Base-by-base conservation (phyloP, 306 rosid genomes). In the Corylus americana region DNA sequence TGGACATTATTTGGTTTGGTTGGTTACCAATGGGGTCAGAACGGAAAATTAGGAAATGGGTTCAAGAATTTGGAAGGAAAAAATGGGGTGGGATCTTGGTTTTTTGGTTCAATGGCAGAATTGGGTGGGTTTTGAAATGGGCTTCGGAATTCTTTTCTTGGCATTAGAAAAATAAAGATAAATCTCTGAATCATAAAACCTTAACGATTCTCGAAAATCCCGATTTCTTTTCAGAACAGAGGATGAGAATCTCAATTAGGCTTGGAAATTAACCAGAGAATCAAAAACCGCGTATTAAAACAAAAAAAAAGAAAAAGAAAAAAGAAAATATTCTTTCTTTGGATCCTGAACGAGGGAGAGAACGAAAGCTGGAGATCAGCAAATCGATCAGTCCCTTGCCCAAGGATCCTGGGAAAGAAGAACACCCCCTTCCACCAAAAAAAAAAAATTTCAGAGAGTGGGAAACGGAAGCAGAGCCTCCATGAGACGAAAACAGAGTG, bases 1-100 rank as follows among this genome's bases (percentile, higher is more conserved):
- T 77, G 12, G 96, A 86, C 88, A 90, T 79, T 27, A 48, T 48
- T 42, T 0, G 22, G 29, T 12, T 10, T 11, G 42, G 14, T 13
- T 72, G 18, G 78, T 11, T 22, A 71, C 18, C 16, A 47, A 57
- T 22, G 35, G 70, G 70, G 16, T 7, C 11, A 11, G 17, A 5
- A 42, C 1, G 2, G 7, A 55, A 14, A 11, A 17, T 7, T 27
- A 2, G 11, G 17, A 63, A 4, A 18, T 68, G 72, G 29, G 72
- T 39, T 42, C 29, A 18, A 68, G 51, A 42, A 68, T 18, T 20
- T 18, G 53, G 42, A 17, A 59, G 35, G 37, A 59, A 58, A 22
- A 1, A 20, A n/a, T n/a, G 53, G 11, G 53, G 53, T 49, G 53
- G 53, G 53, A 12, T 48, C 11, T 48, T 3, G 42, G 42, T 39